phyloP scores from a whole-genome alignment of 768 basidiomycete genomes.

The Collybia sp. region DNA sequence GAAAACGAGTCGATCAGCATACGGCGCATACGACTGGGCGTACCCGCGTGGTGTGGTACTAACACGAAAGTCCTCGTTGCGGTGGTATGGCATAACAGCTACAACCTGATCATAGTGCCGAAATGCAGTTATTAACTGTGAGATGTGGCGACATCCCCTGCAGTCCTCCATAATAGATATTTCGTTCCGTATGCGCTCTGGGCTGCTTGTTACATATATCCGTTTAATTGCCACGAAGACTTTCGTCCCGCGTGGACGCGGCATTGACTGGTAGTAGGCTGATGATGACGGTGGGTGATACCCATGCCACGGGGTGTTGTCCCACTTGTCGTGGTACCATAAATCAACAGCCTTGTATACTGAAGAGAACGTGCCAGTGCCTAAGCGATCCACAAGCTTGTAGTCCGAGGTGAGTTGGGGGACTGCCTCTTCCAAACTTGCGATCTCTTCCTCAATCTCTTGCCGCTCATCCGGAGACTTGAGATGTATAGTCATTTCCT shows the following conservation, averaged over 20 bases:
- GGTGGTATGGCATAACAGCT: conserved; percentile 89
- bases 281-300: conserved; percentile 57
- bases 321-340: conserved; percentile 68
- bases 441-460: conserved; percentile 76
- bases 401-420: conserved; percentile 67
- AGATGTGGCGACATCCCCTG: conserved; percentile 81
- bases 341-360: conserved; percentile 97
- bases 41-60: conserved; percentile 24
- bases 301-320: conserved; percentile 72
- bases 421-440: conserved; percentile 60
- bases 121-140: conserved; percentile 94
- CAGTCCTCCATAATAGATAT: conserved; percentile 84
- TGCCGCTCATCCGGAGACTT: conserved; percentile 64
- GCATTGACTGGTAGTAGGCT: conserved; percentile 56
- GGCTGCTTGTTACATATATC: conserved; percentile 95
- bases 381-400: conserved; percentile 82
- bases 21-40: background rate
- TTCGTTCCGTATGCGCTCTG: conserved; percentile 90
- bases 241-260: conserved; percentile 36
- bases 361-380: conserved; percentile 97
- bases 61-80: conserved; percentile 91
- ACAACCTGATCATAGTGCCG: conserved; percentile 89
- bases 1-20: background rate
- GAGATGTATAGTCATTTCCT: conserved; percentile 53
- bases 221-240: conserved; percentile 92